Evolutionary conservation across 1,284 basidiomycete genomes (phyloP).

Genomic region (Tilletia walkeri): DNA sequence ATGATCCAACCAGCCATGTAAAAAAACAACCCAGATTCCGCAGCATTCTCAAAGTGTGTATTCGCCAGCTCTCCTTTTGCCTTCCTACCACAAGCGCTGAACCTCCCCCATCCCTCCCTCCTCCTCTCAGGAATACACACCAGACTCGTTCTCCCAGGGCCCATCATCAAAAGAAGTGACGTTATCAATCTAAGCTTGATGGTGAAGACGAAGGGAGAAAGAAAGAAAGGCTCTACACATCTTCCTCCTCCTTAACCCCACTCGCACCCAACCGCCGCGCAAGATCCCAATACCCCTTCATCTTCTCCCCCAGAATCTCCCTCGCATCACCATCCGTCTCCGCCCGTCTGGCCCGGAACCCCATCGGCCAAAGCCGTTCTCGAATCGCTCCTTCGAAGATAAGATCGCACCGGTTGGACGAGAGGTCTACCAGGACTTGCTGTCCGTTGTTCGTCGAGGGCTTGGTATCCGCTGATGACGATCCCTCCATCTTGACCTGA

Average conservation of each 20-base stretch:
- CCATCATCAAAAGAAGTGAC: too few relatives aligned
- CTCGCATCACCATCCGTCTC: slow-evolving; percentile 71
- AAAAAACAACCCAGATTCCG: not conserved
- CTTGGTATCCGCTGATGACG: not conserved
- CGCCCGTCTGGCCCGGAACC: slow-evolving; percentile 72
- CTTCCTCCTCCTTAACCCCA: slow-evolving; percentile 55
- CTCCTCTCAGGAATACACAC: not conserved
- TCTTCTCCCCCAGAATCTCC: slow-evolving; percentile 75
- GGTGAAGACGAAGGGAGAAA: not conserved
- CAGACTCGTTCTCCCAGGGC: not conserved
- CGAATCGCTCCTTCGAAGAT: slow-evolving; percentile 89
- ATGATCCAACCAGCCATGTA: slow-evolving; percentile 15
- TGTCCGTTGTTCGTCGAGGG: not conserved
- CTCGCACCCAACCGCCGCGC: slow-evolving; percentile 66
- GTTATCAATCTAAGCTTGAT: too few relatives aligned
- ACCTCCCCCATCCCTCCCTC: not conserved
- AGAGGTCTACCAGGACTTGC: slow-evolving; percentile 61
- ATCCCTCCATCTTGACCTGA: slow-evolving; percentile 44
- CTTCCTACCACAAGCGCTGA: too few relatives aligned
- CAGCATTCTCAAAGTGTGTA: too few relatives aligned
- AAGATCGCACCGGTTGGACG: slow-evolving; percentile 81
- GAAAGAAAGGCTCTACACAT: slow-evolving; percentile 27
- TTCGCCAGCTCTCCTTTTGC: too few relatives aligned
- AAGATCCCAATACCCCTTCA: slow-evolving; percentile 89
- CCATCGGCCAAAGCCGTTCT: slow-evolving; percentile 62